Evolutionary conservation across 805 yeast genomes (phyloP), one percentile per base, ranked within the genome.

Genomic region (Candida nanaspora): DNA sequence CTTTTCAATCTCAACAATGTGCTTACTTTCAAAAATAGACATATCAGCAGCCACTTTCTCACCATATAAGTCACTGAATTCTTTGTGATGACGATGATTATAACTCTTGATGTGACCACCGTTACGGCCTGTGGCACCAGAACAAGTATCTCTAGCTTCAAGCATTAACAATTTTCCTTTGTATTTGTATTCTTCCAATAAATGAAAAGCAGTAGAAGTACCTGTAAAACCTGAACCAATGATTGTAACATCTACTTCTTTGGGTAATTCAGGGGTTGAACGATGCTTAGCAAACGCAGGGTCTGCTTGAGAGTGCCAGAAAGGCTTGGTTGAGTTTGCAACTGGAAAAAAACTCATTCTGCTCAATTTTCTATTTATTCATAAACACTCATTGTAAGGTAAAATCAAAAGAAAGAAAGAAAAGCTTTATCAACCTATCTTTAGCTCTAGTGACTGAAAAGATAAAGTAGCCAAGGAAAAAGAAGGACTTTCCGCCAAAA

Each of bases 211-310:
- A 14, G 61, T 55, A 5, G 73, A 51, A 3, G 69, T 55, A 16
- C 77, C 77, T 5, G 73, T 58, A 44, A 68, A 69, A 3, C 77
- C 76, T 1, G 68, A 58, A 4, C 76, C 76, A 35, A 71, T 57
- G 38, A 71, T 62, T 20, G 69, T 55, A 5, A 66, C 49, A 41
- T 70, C 75, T 5, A 61, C 57, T 31, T 59, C 56, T 8, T 41
- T 33, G 4, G 76, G 77, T 6, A 71, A 45, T 0, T 47, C 46
- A 1, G 23, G 13, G 1, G 60, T 51, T n/a, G 56, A 40, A 35
- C 59, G 47, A 10, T 33, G 25, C 38, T 40, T 37, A 22, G 43
- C 34, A 34, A 50, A 49, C 22, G 40, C 43, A 19, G 40, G 39
- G 25, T 51, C 53, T 20, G 43, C 46, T 35, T 47, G 53, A 3